Percentiles rank a stretch among this genome's conserved stretches.
Evolutionary conservation across 495 filamentous ascomycete genomes (phyloP).

Genomic region (Collariella sp.): DNA sequence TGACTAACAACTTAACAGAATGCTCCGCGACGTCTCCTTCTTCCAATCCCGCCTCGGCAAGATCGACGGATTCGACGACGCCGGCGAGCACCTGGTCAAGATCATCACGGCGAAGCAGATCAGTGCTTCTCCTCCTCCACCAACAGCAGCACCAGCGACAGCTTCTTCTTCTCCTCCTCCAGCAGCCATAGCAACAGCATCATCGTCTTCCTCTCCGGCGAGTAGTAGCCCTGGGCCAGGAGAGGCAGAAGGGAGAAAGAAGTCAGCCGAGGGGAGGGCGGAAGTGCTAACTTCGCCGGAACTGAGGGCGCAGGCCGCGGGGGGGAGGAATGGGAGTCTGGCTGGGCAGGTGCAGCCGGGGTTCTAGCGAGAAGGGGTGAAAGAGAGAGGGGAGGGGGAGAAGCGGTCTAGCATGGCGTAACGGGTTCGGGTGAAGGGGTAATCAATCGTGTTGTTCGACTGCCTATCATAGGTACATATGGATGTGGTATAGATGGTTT

Average conservation of each 20-base stretch:
- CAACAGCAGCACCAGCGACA: neutral
- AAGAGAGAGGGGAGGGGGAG: neutral
- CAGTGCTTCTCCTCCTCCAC: constrained; percentile 13
- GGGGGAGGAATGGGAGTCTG: neutral
- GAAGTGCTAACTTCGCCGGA: constrained; percentile 1
- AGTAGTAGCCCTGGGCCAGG: no score
- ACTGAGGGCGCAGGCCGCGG: neutral
- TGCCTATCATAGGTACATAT: no score
- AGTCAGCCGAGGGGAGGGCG: neutral
- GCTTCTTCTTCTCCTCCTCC: neutral
- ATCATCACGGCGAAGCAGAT: constrained; percentile 58
- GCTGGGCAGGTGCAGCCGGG: no score
- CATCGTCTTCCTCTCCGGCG: no score
- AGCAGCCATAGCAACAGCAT: neutral
- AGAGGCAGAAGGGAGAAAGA: neutral
- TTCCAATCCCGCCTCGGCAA: constrained; percentile 67
- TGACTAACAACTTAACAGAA: constrained; percentile 42
- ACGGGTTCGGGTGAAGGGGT: neutral
- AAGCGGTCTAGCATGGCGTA: neutral
- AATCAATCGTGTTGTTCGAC: no score
- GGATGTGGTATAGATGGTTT: no score
- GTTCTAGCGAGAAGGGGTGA: no score
- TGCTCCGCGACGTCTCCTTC: constrained; percentile 69
- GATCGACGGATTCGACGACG: constrained; percentile 69
- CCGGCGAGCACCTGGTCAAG: constrained; percentile 57